Percentiles rank a stretch among this genome's conserved stretches.
Evolutionary conservation across 441 rosid genomes (phyloP).

Genomic region (Mallotus repandus): DNA sequence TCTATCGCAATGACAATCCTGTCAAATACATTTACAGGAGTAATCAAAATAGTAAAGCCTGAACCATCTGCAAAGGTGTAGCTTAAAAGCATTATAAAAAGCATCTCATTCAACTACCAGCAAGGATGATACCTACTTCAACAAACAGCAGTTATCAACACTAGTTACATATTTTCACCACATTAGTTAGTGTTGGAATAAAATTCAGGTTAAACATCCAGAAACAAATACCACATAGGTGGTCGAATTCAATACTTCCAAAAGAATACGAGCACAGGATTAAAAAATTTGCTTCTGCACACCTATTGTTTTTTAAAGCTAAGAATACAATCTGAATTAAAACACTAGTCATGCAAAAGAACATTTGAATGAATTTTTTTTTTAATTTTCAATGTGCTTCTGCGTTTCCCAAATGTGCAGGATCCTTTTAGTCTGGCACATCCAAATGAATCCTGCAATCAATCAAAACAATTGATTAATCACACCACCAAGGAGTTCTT

Average conservation of each 20-base stretch:
- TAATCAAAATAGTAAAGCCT: too few species aligned
- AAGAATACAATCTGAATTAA: conserved; percentile 12
- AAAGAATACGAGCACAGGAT: background rate
- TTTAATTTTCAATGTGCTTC: conserved; percentile 15
- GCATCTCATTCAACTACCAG: too few species aligned
- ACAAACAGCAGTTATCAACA: too few species aligned
- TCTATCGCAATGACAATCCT: background rate
- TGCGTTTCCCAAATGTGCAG: background rate
- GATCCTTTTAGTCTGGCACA: background rate
- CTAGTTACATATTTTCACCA: too few species aligned
- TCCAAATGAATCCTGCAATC: conserved; percentile 20
- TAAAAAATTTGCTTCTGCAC: conserved; percentile 3
- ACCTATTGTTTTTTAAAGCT: background rate
- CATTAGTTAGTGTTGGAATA: too few species aligned
- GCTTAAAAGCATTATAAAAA: too few species aligned
- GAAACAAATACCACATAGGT: background rate
- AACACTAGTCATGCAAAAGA: conserved; percentile 7
- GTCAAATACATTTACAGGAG: too few species aligned
- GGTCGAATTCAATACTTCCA: background rate
- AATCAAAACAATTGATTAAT: background rate
- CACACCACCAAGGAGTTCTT: background rate
- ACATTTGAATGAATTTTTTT: background rate
- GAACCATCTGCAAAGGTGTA: too few species aligned
- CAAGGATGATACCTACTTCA: too few species aligned
- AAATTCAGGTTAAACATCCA: too few species aligned